Conservation (phyloP, 2,329 filamentous ascomycete species). For the Trichophyton verrucosum region DNA sequence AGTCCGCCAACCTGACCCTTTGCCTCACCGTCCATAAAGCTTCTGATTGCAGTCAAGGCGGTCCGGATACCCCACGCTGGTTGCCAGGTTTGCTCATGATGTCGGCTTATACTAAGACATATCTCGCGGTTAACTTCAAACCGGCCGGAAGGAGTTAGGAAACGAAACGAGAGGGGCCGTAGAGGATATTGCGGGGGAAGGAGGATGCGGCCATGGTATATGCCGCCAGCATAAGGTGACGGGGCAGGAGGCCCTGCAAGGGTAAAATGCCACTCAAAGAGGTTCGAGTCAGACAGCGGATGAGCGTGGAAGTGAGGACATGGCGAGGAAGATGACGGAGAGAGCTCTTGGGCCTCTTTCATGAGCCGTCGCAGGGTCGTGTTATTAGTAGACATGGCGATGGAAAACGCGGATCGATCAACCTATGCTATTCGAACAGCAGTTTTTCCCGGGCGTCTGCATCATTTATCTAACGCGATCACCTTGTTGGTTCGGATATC, state of each 20-base stretch:
- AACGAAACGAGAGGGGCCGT: conserved; percentile 88
- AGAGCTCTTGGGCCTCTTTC: conserved; percentile 81
- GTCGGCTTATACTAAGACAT: conserved; percentile 82
- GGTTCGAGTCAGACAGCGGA: conserved; percentile 67
- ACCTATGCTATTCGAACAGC: not conserved
- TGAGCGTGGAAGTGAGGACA: conserved; percentile 75
- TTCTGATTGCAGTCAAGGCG: conserved; percentile 63
- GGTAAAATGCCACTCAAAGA: conserved; percentile 99
- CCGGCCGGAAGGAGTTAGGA: conserved; percentile 77
- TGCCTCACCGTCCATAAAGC: conserved; percentile 86
- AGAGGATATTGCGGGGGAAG: conserved; percentile 83
- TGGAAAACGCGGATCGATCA: not conserved
- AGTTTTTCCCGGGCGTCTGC: not conserved
- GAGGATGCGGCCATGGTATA: conserved; percentile 93
- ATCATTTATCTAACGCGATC: not conserved
- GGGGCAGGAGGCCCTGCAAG: conserved; percentile 71
- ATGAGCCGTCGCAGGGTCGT: conserved; percentile 36
- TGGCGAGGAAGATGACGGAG: conserved; percentile 56
- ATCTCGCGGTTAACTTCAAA: conserved; percentile 97
- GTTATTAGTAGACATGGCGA: conserved; percentile 13
- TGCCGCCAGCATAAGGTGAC: conserved; percentile 64
- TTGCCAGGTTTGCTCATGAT: conserved; percentile 98
- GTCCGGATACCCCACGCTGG: conserved; percentile 94
- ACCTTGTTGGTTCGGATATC: not conserved
- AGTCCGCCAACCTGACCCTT: conserved; percentile 82